phyloP scores from a whole-genome alignment of 257 asterid species.

The Solanum okadae region DNA sequence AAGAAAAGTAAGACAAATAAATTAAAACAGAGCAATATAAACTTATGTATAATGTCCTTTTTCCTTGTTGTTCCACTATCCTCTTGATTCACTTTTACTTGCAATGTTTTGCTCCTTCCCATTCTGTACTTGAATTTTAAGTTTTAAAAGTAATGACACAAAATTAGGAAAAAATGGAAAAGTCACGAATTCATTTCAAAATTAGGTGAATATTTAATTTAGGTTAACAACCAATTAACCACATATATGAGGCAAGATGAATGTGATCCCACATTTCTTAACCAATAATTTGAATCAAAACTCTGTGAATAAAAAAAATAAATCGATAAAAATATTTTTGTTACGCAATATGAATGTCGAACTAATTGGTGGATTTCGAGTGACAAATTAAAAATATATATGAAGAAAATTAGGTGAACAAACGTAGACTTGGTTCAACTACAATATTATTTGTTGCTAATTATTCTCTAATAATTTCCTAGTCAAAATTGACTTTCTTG shows the following conservation, averaged over 20 bases:
- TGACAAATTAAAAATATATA: neutral
- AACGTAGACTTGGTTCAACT: neutral
- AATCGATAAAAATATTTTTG: neutral
- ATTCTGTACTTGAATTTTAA: neutral
- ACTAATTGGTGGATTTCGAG: neutral
- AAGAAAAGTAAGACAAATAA: neutral
- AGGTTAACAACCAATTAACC: neutral
- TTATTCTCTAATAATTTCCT: neutral
- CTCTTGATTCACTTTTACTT: neutral
- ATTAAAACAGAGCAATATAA: fast-evolving
- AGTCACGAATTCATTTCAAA: neutral
- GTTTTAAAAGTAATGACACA: neutral
- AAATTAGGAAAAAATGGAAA: neutral
- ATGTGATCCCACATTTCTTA: neutral
- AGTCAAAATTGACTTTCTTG: neutral
- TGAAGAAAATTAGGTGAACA: neutral
- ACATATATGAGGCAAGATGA: neutral
- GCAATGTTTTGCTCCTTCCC: neutral
- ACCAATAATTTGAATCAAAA: neutral
- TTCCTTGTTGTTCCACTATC: neutral
- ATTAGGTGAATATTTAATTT: neutral
- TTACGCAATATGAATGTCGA: neutral
- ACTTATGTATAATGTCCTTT: neutral
- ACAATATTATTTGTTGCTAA: neutral
- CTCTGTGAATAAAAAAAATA: neutral